Conservation (phyloP, 2,329 filamentous ascomycete species). For the Diaporthe capsici region DNA sequence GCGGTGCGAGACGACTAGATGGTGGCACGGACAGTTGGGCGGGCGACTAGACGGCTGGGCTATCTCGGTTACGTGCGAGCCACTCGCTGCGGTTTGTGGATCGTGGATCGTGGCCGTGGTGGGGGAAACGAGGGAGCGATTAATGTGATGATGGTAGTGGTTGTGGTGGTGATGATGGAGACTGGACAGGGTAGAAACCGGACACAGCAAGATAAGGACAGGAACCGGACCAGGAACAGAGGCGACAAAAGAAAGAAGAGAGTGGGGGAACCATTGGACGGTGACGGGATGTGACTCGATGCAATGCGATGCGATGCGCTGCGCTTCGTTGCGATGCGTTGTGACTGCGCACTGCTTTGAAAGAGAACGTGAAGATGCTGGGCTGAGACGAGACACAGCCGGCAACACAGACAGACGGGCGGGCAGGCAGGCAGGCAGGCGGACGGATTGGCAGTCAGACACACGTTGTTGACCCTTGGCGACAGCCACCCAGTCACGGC, state of each 20-base stretch:
- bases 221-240: slow-evolving; percentile 10
- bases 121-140: slow-evolving; percentile 5
- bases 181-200: background rate
- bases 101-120: no score
- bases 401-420: background rate
- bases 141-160: background rate
- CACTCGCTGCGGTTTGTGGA: slow-evolving; percentile 3
- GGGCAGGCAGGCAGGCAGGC: background rate
- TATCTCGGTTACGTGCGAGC: slow-evolving; percentile 30
- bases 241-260: slow-evolving; percentile 26
- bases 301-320: slow-evolving; percentile 12
- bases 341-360: background rate
- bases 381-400: slow-evolving; percentile 14
- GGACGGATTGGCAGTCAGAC: background rate
- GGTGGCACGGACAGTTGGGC: slow-evolving; percentile 15
- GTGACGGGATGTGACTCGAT: slow-evolving; percentile 5
- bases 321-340: slow-evolving; percentile 12
- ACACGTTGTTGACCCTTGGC: slow-evolving; percentile 20
- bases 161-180: background rate
- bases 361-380: background rate
- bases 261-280: slow-evolving; percentile 8
- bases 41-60: slow-evolving; percentile 5
- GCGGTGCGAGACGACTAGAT: slow-evolving; percentile 18
- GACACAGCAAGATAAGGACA: background rate
- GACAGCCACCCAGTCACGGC: slow-evolving; percentile 11